phyloP scores from a whole-genome alignment of 495 filamentous ascomycete species.

The Melanomma pulvis-pyrius region DNA sequence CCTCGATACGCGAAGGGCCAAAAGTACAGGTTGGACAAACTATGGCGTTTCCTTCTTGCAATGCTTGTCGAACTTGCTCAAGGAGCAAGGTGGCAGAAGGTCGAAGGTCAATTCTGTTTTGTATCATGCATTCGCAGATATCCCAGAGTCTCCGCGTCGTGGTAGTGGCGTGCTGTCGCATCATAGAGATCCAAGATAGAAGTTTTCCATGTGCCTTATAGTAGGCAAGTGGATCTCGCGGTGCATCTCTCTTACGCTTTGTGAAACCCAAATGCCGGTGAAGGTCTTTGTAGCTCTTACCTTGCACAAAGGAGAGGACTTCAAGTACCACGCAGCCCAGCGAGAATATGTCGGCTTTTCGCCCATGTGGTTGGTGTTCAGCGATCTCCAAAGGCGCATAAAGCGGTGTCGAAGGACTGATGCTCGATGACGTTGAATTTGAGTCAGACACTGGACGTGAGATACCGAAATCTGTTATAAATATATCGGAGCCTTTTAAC shows the following conservation, averaged over 20 bases:
- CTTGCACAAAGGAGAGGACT: constrained; percentile 20
- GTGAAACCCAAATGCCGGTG: constrained; percentile 17
- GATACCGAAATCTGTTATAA: constrained; percentile 32
- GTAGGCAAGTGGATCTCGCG: constrained; percentile 5
- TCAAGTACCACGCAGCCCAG: constrained; percentile 32
- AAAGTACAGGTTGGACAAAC: not conserved
- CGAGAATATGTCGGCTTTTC: constrained; percentile 33
- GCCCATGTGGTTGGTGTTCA: constrained; percentile 18
- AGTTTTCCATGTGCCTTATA: constrained; percentile 14
- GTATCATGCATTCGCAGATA: constrained; percentile 21
- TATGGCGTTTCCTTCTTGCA: not conserved
- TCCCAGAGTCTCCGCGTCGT: constrained; percentile 18
- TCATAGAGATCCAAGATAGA: constrained; percentile 11
- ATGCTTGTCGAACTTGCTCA: constrained; percentile 7
- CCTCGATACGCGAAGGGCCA: not conserved
- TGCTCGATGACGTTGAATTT: constrained; percentile 31
- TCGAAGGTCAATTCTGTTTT: constrained; percentile 12
- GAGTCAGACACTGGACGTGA: constrained; percentile 30
- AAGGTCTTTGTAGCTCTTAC: constrained; percentile 7
- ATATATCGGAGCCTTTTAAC: constrained; percentile 13
- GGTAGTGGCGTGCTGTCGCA: constrained; percentile 1
- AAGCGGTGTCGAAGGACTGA: constrained; percentile 29
- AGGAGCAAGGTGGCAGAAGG: constrained; percentile 18
- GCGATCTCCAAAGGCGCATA: constrained; percentile 30
- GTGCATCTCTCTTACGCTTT: not conserved